phyloP scores from a whole-genome alignment of 2,329 filamentous ascomycete genomes.

The Phyllosticta ampelicida region DNA sequence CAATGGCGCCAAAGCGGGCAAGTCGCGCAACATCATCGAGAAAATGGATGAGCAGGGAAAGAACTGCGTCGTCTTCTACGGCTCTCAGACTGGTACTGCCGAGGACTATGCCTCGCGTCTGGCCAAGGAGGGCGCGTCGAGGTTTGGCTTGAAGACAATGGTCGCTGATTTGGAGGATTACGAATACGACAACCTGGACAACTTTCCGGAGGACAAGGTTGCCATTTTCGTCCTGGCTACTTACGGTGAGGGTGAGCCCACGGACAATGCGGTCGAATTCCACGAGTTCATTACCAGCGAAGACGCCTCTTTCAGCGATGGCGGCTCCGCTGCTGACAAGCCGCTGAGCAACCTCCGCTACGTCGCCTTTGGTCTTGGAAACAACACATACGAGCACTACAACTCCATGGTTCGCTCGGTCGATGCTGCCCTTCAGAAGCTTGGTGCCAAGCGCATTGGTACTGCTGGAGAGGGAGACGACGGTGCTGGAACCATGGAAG shows the following conservation, averaged over 20 bases:
- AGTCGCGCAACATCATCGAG: slow-evolving; percentile 85
- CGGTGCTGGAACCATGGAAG: slow-evolving; percentile 97
- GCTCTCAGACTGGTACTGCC: slow-evolving; percentile 94
- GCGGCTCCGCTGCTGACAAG: slow-evolving; percentile 42
- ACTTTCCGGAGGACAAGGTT: slow-evolving; percentile 79
- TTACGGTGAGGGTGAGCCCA: slow-evolving; percentile 96
- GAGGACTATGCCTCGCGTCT: slow-evolving; percentile 96
- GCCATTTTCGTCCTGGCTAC: slow-evolving; percentile 94
- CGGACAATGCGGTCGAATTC: slow-evolving; percentile 97
- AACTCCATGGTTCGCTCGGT: slow-evolving; percentile 96
- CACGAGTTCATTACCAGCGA: slow-evolving; percentile 90
- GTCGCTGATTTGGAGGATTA: slow-evolving; percentile 96
- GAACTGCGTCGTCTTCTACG: slow-evolving; percentile 98
- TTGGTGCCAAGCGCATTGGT: slow-evolving; percentile 77
- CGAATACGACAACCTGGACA: slow-evolving; percentile 88
- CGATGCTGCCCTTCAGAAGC: slow-evolving; percentile 65
- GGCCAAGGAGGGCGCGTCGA: slow-evolving; percentile 92
- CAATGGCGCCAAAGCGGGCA: slow-evolving; percentile 60
- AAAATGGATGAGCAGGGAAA: slow-evolving; percentile 93
- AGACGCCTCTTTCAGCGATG: slow-evolving; percentile 68
- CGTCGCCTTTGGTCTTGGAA: slow-evolving; percentile 90
- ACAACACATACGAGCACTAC: slow-evolving; percentile 99
- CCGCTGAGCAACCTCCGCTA: slow-evolving; percentile 79
- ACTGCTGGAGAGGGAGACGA: slow-evolving; percentile 91
- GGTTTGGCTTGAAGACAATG: slow-evolving; percentile 96